Base-by-base conservation (phyloP, 805 yeast genomes). In the Wickerhamomyces sydowiorum region DNA sequence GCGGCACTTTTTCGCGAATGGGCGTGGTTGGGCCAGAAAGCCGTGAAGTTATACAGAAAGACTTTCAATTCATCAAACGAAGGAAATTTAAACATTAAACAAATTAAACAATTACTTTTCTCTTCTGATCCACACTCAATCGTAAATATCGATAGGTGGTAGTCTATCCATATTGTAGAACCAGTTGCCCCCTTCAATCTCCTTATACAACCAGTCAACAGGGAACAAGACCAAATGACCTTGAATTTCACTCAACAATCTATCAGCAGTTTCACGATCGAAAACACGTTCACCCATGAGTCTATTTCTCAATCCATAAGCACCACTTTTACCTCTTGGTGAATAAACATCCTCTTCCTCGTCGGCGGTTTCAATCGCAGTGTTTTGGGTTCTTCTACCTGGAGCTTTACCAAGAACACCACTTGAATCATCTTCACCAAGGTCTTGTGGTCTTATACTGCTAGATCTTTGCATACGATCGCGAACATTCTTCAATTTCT, bases 221-320 rank as follows among this genome's bases (percentile, higher is more conserved):
- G 99, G 98, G 69, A 90, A 91, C n/a, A 83, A 60, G 7, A 93
- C 97, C 51, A 93, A 64, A 57, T 93, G 85, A 2, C 99, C 99
- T 40, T 81, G 85, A 17, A 91, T 69, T 43, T 86, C 81, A 38
- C 70, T 67, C 47, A 93, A 66, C 28, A 89, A 67, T 44, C 80
- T 69, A 49, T 82, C 89, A 0, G 96, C 95, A 0, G 93, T 78
- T 35, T 76, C 81, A 41, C 84, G 74, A 46, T 85, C 95, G 49
- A 73, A 78, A 2, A 85, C 75, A 37, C 75, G 68, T 39, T 76
- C 75, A 17, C 70, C 69, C 6, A 61, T 59, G 20, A 47, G 37
- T 43, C 58, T 65, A 39, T 66, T 61, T 44, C 70, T 53, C 3
- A 64, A 56, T 3, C 64, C 57, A 39, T 66, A 69, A 3, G 66